Evolutionary conservation across 345 rosid species (phyloP).

Genomic region (Gossypium longicalyx): DNA sequence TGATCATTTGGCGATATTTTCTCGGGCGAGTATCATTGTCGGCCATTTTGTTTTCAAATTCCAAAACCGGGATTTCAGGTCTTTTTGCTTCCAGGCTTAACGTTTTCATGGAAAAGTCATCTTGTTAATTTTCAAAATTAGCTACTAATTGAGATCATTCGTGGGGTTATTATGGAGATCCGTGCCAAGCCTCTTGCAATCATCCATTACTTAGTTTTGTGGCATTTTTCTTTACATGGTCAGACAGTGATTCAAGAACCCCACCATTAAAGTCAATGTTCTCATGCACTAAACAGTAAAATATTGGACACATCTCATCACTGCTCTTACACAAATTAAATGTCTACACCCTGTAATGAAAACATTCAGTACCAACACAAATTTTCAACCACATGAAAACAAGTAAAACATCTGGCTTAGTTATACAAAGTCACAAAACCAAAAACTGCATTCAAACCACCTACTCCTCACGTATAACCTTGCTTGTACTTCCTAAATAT

Average conservation of each 20-base stretch:
- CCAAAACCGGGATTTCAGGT: constrained; percentile 6
- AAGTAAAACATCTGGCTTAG: neutral
- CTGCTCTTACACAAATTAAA: constrained; percentile 4
- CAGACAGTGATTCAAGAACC: constrained; percentile 2
- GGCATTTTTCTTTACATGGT: neutral
- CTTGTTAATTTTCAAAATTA: neutral
- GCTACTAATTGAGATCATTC: neutral
- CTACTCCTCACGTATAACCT: constrained; percentile 8
- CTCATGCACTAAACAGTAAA: neutral
- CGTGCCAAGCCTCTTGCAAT: neutral
- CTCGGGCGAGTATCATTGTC: neutral
- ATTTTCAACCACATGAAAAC: neutral
- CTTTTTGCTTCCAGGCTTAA: neutral
- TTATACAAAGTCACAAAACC: neutral
- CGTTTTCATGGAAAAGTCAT: neutral
- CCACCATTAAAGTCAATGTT: neutral
- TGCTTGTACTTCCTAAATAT: constrained; percentile 9
- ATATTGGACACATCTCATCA: constrained; percentile 11
- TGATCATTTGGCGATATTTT: neutral
- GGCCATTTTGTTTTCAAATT: neutral
- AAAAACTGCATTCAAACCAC: constrained; percentile 1
- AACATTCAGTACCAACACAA: neutral
- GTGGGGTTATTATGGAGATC: neutral
- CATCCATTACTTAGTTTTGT: neutral
- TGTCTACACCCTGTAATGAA: neutral